phyloP scores from a whole-genome alignment of 1,284 basidiomycete genomes.

The Apiotrichum gamsii region DNA sequence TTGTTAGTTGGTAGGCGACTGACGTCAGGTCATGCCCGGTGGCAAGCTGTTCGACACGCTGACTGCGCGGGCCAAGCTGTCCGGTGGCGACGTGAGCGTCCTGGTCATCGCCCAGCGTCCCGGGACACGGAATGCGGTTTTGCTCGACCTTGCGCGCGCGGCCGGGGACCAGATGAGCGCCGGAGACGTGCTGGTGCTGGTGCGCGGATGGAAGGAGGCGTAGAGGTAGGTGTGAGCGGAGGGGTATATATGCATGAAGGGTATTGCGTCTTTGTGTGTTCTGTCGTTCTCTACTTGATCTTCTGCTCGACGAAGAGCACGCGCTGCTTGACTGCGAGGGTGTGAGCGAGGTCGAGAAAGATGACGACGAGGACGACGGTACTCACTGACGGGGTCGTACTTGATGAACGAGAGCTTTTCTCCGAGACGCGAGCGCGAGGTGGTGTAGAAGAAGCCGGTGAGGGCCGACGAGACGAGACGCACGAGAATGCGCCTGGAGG shows the following conservation, averaged over 20 bases:
- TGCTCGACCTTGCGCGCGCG: slow-evolving; percentile 17
- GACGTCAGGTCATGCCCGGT: slow-evolving; percentile 21
- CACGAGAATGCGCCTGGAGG: slow-evolving; percentile 67
- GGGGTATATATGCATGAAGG: slow-evolving; percentile 20
- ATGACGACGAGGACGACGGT: slow-evolving; percentile 32
- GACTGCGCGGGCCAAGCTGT: slow-evolving; percentile 13
- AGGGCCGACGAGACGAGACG: slow-evolving; percentile 81
- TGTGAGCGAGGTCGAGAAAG: too few relatives aligned
- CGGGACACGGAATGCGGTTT: slow-evolving; percentile 2
- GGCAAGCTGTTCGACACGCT: slow-evolving; percentile 28
- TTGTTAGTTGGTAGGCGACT: too few relatives aligned
- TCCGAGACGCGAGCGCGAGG: slow-evolving; percentile 62
- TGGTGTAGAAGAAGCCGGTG: slow-evolving; percentile 84
- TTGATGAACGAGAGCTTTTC: slow-evolving; percentile 75
- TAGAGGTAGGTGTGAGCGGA: neutral
- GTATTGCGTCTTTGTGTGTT: slow-evolving; percentile 1
- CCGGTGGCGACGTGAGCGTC: slow-evolving; percentile 3
- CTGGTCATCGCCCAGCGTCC: slow-evolving; percentile 14
- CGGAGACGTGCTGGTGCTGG: slow-evolving; percentile 24
- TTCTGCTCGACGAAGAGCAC: slow-evolving; percentile 65
- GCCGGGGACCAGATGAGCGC: slow-evolving; percentile 15
- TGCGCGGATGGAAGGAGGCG: slow-evolving; percentile 10
- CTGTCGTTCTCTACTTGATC: slow-evolving; percentile 51
- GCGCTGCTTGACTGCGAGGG: slow-evolving; percentile 59
- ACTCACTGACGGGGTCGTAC: slow-evolving; percentile 80